Evolutionary conservation across 768 basidiomycete genomes (phyloP).

Genomic region (Boletus barrowsii): DNA sequence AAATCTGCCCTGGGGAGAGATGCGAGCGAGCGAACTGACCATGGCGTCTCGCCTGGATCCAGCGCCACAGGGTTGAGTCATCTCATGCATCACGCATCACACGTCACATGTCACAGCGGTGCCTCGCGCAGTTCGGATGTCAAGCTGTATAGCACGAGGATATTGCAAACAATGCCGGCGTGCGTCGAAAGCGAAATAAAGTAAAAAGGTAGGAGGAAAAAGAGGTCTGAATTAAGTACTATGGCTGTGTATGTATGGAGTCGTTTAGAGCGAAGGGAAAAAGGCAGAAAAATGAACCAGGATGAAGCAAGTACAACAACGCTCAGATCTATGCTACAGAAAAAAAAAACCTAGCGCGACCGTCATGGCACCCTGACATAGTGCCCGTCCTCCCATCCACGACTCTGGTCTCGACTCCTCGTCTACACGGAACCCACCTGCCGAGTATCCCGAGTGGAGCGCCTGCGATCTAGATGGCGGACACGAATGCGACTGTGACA

Average conservation of each 20-base stretch:
- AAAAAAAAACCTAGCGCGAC: not conserved
- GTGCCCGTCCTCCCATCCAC: slow-evolving; percentile 19
- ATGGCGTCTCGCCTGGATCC: slow-evolving; percentile 74
- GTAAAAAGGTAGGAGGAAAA: too few relatives aligned
- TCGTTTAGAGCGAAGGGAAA: not conserved
- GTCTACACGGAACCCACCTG: not conserved
- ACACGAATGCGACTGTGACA: slow-evolving; percentile 1
- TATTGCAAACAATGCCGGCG: too few relatives aligned
- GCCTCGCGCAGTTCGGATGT: too few relatives aligned
- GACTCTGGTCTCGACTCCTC: slow-evolving; percentile 7
- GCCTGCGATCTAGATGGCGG: slow-evolving; percentile 9
- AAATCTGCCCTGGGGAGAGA: slow-evolving; percentile 45
- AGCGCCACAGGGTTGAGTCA: slow-evolving; percentile 73
- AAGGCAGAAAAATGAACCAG: not conserved
- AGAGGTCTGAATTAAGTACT: too few relatives aligned
- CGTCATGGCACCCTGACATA: not conserved
- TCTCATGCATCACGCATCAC: slow-evolving; percentile 41
- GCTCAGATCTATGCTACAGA: slow-evolving; percentile 22
- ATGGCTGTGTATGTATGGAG: not conserved
- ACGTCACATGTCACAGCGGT: too few relatives aligned
- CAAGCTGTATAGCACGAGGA: too few relatives aligned
- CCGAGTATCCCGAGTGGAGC: not conserved
- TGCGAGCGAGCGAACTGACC: slow-evolving; percentile 40
- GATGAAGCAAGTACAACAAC: slow-evolving; percentile 27
- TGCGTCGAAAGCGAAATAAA: slow-evolving; percentile 21